Percentiles rank a stretch among this genome's conserved stretches.
Evolutionary conservation across 257 asterid species (phyloP).

Genomic region (Solanum clarkiae): DNA sequence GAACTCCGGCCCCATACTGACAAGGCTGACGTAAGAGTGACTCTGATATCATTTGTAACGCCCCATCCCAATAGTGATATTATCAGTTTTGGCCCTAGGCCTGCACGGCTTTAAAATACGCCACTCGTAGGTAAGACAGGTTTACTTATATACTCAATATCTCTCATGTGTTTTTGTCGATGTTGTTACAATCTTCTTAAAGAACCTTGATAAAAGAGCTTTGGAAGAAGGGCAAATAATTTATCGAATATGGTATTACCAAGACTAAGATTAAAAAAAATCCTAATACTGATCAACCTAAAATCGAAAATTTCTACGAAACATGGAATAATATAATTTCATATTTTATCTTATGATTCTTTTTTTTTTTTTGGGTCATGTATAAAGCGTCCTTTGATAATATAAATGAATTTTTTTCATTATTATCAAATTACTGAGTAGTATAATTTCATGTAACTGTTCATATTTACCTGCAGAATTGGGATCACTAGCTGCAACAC

Average conservation of each 20-base stretch:
- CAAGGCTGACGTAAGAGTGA: no score
- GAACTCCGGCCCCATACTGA: no score
- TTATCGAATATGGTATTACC: not conserved
- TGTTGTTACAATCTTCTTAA: not conserved
- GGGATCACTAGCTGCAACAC: not conserved
- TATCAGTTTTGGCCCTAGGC: no score
- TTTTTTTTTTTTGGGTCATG: no score
- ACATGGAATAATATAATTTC: not conserved
- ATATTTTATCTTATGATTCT: not conserved
- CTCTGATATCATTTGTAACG: no score
- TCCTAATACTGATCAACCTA: not conserved
- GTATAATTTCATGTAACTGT: no score
- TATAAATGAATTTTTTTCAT: not conserved
- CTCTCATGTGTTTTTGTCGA: no score
- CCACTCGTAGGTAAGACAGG: no score
- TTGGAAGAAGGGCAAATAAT: not conserved
- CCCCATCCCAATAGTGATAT: no score
- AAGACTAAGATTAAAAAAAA: not conserved
- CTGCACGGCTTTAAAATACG: no score
- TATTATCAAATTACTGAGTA: not conserved
- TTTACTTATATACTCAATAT: no score
- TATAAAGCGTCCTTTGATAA: not conserved
- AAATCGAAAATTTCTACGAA: not conserved
- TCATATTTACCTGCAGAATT: not conserved
- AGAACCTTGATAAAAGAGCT: not conserved